Percentiles rank a stretch among this genome's conserved stretches.
Conservation (phyloP, 169 alveolate genomes). For the Ichthyophthirius multifiliis region DNA sequence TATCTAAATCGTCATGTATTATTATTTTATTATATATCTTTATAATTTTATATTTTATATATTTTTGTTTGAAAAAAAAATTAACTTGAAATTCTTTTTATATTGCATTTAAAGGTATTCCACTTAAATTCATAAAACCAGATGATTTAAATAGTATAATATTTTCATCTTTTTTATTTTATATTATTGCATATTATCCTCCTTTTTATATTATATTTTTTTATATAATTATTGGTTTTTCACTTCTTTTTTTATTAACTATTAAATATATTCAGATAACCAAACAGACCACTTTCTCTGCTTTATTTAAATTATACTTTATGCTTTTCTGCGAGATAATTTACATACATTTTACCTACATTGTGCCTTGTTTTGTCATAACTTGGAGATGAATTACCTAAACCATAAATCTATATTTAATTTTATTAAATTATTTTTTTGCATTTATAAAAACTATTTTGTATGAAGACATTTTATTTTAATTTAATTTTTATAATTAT, state of each 20-base stretch:
- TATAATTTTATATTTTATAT: no score
- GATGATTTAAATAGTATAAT: background rate
- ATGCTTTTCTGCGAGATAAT: background rate
- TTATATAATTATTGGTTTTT: background rate
- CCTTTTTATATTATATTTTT: background rate
- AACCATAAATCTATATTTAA: background rate
- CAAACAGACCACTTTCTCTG: background rate
- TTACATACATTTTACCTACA: background rate
- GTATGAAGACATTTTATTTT: no score
- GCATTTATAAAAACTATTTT: no score
- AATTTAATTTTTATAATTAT: no score
- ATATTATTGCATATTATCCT: background rate
- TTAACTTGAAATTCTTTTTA: background rate
- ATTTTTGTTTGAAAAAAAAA: no score
- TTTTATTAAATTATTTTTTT: no score
- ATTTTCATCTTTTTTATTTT: background rate
- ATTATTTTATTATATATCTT: background rate
- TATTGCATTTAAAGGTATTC: background rate
- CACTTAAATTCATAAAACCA: background rate
- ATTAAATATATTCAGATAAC: background rate
- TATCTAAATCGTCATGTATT: background rate
- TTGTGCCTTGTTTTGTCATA: background rate
- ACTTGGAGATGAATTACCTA: background rate
- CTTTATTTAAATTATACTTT: background rate
- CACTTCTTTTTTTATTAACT: background rate